Evolutionary conservation across 148 eudicot species (phyloP).

Genomic region (Cornus kousa): DNA sequence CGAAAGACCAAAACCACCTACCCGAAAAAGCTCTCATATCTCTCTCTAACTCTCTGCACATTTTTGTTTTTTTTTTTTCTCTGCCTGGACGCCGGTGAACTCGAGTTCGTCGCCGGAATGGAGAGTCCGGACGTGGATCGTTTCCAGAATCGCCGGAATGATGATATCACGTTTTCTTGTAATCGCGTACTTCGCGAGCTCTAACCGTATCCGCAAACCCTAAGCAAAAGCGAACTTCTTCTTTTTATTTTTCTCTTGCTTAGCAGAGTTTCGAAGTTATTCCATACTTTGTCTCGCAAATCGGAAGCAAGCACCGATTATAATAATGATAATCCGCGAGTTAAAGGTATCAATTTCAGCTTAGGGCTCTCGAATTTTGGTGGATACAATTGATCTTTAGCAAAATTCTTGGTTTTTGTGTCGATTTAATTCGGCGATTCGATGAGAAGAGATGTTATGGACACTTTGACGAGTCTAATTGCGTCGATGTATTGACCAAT

Average conservation of each 20-base stretch:
- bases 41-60: neutral
- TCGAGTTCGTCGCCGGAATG: slow-evolving; percentile 3
- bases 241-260: neutral
- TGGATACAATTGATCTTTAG: slow-evolving; percentile 15
- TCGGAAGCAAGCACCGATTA: slow-evolving; percentile 22
- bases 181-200: slow-evolving; percentile 3
- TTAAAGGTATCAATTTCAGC: slow-evolving; percentile 20
- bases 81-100: neutral
- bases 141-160: slow-evolving; percentile 11
- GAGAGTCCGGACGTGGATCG: neutral
- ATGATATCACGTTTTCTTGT: slow-evolving; percentile 7
- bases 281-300: slow-evolving; percentile 35
- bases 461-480: neutral
- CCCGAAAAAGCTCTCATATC: neutral
- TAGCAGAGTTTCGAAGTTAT: slow-evolving; percentile 55
- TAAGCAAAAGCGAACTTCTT: slow-evolving; percentile 32
- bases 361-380: slow-evolving; percentile 2
- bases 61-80: too few relatives aligned
- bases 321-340: slow-evolving; percentile 9
- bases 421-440: slow-evolving; percentile 16
- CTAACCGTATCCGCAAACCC: slow-evolving; percentile 23
- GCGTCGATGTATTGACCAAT: neutral
- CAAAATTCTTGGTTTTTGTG: neutral
- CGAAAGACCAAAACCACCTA: slow-evolving; percentile 2
- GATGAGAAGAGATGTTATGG: slow-evolving; percentile 2